Percentiles rank a stretch among this genome's conserved stretches.
phyloP scores from a whole-genome alignment of 2,329 filamentous ascomycete species.

The Microcyclosporella mali region DNA sequence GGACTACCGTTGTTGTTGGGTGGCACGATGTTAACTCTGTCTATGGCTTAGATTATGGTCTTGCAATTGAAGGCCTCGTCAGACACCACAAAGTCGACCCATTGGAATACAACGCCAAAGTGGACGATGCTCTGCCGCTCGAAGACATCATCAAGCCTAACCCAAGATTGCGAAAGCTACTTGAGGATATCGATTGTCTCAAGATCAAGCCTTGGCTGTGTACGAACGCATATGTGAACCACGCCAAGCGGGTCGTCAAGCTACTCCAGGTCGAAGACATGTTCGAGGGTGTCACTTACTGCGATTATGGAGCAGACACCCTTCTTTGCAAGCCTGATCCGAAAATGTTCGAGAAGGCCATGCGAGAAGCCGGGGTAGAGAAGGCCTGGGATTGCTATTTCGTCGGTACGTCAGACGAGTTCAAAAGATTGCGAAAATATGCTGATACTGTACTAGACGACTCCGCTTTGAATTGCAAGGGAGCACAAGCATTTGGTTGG shows the following conservation, averaged over 20 bases:
- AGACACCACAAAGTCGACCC: slow-evolving; percentile 93
- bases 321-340: slow-evolving; percentile 82
- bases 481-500: slow-evolving; percentile 77
- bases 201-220: slow-evolving; percentile 91
- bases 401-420: slow-evolving; percentile 60
- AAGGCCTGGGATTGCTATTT: slow-evolving; percentile 75
- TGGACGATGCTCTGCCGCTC: slow-evolving; percentile 88
- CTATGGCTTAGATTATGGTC: slow-evolving; percentile 62
- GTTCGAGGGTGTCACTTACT: slow-evolving; percentile 93
- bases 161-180: slow-evolving; percentile 63
- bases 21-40: too few species aligned
- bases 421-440: neutral
- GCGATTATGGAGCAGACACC: slow-evolving; percentile 69
- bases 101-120: slow-evolving; percentile 86
- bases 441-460: slow-evolving; percentile 57
- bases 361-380: slow-evolving; percentile 70
- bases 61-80: slow-evolving; percentile 93
- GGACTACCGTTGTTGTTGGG: too few species aligned
- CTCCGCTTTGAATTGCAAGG: slow-evolving; percentile 72
- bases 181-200: slow-evolving; percentile 72
- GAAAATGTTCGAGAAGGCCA: slow-evolving; percentile 82
- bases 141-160: slow-evolving; percentile 78
- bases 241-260: slow-evolving; percentile 74
- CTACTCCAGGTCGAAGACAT: slow-evolving; percentile 77
- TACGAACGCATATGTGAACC: slow-evolving; percentile 91